A percentile compares a stretch with the other conserved stretches of the same genome.
phyloP scores from a whole-genome alignment of 2,329 filamentous ascomycete genomes.

The Pyricularia sp. region DNA sequence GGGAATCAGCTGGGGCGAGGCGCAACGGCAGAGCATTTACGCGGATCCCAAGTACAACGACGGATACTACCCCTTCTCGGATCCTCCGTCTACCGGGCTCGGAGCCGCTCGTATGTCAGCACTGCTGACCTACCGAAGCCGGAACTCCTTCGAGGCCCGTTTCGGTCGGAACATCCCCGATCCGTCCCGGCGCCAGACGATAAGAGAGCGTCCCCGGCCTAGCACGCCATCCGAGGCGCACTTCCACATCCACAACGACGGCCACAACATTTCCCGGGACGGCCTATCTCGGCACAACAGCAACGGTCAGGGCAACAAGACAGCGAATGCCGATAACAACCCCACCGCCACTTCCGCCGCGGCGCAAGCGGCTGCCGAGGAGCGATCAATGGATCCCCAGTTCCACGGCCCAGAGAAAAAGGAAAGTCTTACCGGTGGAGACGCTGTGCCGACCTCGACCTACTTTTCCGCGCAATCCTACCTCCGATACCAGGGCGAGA shows the following conservation, averaged over 20 bases:
- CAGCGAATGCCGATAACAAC: not conserved
- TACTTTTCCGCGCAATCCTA: constrained; percentile 99
- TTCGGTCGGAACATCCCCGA: constrained; percentile 93
- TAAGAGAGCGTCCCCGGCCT: constrained; percentile 56
- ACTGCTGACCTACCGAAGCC: constrained; percentile 87
- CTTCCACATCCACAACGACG: constrained; percentile 77
- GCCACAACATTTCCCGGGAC: constrained; percentile 54
- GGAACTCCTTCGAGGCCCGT: constrained; percentile 91
- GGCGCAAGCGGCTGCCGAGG: constrained; percentile 1
- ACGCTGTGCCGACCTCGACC: constrained; percentile 51
- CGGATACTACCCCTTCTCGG: constrained; percentile 82
- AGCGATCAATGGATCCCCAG: constrained; percentile 13
- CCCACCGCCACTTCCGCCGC: not conserved
- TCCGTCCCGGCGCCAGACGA: constrained; percentile 71
- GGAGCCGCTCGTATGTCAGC: constrained; percentile 96
- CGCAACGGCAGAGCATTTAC: constrained; percentile 88
- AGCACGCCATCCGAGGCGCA: constrained; percentile 54
- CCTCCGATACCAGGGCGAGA: constrained; percentile 88
- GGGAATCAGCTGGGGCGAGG: constrained; percentile 87
- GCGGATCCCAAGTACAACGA: constrained; percentile 98
- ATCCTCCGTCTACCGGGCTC: constrained; percentile 78
- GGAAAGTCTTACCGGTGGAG: constrained; percentile 40
- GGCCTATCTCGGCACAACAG: constrained; percentile 39
- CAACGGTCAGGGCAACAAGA: constrained; percentile 10
- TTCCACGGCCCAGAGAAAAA: constrained; percentile 18